Base-by-base conservation (phyloP, 2,329 filamentous ascomycete species). In the Cladophialophora immunda region DNA sequence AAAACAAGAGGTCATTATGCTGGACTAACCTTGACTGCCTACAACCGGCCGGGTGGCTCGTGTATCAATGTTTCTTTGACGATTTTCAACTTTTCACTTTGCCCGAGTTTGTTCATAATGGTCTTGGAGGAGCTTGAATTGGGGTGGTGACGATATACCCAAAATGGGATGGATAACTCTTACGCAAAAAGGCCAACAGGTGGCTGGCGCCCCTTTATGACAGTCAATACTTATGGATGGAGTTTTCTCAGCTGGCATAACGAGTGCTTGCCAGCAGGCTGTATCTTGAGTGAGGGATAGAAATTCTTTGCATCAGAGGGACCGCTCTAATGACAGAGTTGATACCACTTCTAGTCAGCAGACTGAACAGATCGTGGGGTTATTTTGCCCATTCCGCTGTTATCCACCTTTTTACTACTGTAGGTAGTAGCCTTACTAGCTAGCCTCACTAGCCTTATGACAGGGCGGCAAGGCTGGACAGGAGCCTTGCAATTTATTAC, bases 1-100 rank as follows among this genome's bases (percentile, higher is more conserved):
- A 36, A 65, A 63, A 25, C 56, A 61, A 27, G 68, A 69, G 30
- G 68, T 69, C 45, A 69, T 69, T 22, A 67, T 58, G 27, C 50
- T 69, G 58, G 68, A 69, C 41, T 69, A 57, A 57, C 25, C 38
- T 13, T 19, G 17, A n/a, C 4, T 19, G n/a, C 17, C n/a, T 32
- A 41, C 41, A 47, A 15, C 25, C 30, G 1, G 27, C 38, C 17
- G 19, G 19, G 36, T 54, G 47, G 25, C 52, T 36, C 45, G 52
- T 61, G 45, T 61, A 61, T 53, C 58, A 61, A 32, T n/a, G 27
- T 52, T 38, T 22, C 17, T 61, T 61, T 22, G 52, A 61, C 45
- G n/a, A 53, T 36, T 36, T 13, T 11, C 45, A n/a, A 41, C n/a
- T 29, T 53, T 36, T 54, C 30, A 36, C 8, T 61, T 61, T 61